A percentile compares a stretch with the other conserved stretches of the same genome.
Evolutionary conservation across 352 stramenopile genomes (phyloP).

Genomic region (Phytophthora aleatoria): DNA sequence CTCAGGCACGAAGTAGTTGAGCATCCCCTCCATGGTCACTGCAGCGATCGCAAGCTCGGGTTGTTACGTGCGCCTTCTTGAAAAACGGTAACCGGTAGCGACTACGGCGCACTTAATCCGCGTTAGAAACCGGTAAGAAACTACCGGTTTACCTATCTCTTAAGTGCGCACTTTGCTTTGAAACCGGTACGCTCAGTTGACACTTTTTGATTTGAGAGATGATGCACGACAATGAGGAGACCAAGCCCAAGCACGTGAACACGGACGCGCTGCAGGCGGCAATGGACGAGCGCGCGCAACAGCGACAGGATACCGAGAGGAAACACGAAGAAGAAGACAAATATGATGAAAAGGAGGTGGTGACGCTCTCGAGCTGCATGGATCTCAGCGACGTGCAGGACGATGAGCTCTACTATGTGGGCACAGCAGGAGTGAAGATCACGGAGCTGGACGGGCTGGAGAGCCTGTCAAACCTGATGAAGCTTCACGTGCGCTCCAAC

Average conservation of each 20-base stretch:
- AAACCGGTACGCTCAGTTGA: background rate
- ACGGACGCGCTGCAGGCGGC: slow-evolving; percentile 44
- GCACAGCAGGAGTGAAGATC: slow-evolving; percentile 79
- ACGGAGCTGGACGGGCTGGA: slow-evolving; percentile 70
- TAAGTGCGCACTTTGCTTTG: background rate
- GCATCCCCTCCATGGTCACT: slow-evolving; percentile 81
- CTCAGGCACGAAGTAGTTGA: slow-evolving; percentile 89
- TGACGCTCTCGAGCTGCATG: slow-evolving; percentile 75
- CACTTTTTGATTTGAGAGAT: slow-evolving; percentile 10
- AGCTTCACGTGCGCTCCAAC: slow-evolving; percentile 83
- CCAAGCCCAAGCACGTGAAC: slow-evolving; percentile 35
- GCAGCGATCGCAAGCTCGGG: background rate
- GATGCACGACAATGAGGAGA: slow-evolving; percentile 6
- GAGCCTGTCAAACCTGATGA: slow-evolving; percentile 51
- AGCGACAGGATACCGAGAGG: slow-evolving; percentile 7
- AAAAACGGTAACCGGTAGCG: background rate
- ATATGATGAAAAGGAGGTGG: slow-evolving; percentile 31
- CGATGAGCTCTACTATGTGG: slow-evolving; percentile 86
- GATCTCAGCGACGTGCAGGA: slow-evolving; percentile 60
- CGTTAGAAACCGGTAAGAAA: background rate
- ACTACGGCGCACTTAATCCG: background rate
- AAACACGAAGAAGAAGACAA: slow-evolving; percentile 24
- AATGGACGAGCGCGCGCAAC: slow-evolving; percentile 31
- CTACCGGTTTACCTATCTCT: background rate
- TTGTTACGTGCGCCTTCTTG: slow-evolving; percentile 16